These are phyloP conservation scores for Solanum hybrid DNA, from an alignment of 305 asterid species.

Conservation along the genomic window DNA sequence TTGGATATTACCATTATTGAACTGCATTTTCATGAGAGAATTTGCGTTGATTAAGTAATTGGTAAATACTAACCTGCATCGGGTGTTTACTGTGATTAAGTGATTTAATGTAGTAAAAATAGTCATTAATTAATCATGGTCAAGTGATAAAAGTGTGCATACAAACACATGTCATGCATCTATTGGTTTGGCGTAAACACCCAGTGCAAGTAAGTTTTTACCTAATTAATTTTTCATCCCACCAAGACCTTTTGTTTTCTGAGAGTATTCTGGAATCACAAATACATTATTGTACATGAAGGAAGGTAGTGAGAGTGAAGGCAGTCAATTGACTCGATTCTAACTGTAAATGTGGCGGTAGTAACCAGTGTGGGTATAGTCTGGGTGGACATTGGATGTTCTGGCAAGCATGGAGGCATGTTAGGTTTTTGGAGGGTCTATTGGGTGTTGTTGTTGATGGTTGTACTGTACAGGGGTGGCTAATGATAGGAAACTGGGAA, in stretches of 20 bases:
- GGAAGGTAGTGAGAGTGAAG: not conserved
- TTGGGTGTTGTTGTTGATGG: not conserved
- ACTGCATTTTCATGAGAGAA: not conserved
- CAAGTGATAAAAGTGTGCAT: not conserved
- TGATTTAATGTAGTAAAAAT: not conserved
- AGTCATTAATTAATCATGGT: not conserved
- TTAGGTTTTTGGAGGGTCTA: not conserved
- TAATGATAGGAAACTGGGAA: not conserved
- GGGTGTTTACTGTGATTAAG: not conserved
- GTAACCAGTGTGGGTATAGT: not conserved
- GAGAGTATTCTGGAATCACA: not conserved
- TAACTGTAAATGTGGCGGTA: not conserved
- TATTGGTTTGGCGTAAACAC: not conserved
- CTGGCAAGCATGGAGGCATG: not conserved
- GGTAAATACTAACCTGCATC: not conserved
- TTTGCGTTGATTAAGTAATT: not conserved
- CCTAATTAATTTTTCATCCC: not conserved
- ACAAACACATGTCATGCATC: not conserved
- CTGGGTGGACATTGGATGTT: not conserved
- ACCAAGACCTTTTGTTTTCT: not conserved
- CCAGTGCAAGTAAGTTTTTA: not conserved
- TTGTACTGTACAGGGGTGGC: not conserved
- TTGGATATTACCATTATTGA: not conserved
- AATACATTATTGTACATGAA: not conserved
- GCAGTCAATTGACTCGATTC: not conserved